phyloP scores from a whole-genome alignment of 1,284 basidiomycete species.

The Heterobasidion parviporum region DNA sequence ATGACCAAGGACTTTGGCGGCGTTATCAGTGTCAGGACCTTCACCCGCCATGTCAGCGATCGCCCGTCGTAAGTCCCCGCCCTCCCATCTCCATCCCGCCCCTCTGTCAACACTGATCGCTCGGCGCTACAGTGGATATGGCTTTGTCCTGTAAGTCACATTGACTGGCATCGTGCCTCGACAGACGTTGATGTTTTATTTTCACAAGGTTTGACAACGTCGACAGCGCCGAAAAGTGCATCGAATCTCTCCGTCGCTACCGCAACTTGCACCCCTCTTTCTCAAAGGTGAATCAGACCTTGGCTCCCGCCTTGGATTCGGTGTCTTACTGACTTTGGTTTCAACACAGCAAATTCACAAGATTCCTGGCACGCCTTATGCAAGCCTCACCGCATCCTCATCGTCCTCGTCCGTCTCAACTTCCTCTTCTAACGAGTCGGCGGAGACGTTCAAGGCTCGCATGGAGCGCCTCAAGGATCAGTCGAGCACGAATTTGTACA shows the following conservation, averaged over 20 bases:
- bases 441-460: constrained; percentile 54
- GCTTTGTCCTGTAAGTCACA: constrained; percentile 65
- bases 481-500: constrained; percentile 62
- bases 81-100: neutral
- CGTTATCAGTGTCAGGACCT: constrained; percentile 33
- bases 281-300: constrained; percentile 32
- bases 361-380: constrained; percentile 62
- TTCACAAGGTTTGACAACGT: constrained; percentile 47
- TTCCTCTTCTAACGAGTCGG: constrained; percentile 18
- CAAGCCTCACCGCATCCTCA: constrained; percentile 13
- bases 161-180: neutral
- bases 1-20: constrained; percentile 31
- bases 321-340: neutral
- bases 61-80: constrained; percentile 28
- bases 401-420: constrained; percentile 3
- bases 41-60: constrained; percentile 34
- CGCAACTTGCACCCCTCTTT: constrained; percentile 73
- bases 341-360: constrained; percentile 59
- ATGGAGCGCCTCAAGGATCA: constrained; percentile 63
- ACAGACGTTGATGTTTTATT: neutral
- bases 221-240: constrained; percentile 61
- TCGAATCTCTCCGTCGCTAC: constrained; percentile 53
- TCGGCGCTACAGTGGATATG: constrained; percentile 51
- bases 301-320: constrained; percentile 1
- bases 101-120: neutral